phyloP scores from a whole-genome alignment of 2,329 filamentous ascomycete species.

The Huntiella decipiens region DNA sequence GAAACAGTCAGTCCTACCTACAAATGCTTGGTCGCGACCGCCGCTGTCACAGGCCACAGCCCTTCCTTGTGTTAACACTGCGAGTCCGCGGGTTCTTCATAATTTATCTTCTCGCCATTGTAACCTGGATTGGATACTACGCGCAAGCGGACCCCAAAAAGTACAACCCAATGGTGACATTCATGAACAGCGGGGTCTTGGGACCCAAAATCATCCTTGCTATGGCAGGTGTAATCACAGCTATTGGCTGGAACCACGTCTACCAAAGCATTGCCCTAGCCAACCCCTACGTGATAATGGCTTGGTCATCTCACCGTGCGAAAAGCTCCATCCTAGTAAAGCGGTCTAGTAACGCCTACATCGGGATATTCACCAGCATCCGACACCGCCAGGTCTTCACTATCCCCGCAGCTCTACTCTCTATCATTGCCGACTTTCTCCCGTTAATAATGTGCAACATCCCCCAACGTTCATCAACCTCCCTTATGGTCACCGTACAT shows the following conservation, averaged over 20 bases:
- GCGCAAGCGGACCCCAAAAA: not conserved
- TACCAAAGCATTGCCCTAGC: constrained; percentile 12
- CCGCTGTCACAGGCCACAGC: constrained; percentile 1
- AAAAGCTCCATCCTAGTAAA: constrained; percentile 5
- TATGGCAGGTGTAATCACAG: constrained; percentile 4
- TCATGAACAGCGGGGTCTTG: constrained; percentile 8
- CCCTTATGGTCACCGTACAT: constrained; percentile 1
- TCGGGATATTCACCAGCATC: constrained; percentile 6
- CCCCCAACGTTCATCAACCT: constrained; percentile 2
- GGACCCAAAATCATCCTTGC: constrained; percentile 8
- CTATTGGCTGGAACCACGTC: constrained; percentile 5
- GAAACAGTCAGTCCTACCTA: too few species aligned
- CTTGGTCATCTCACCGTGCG: constrained; percentile 6
- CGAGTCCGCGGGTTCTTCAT: constrained; percentile 2
- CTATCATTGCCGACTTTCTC: constrained; percentile 6
- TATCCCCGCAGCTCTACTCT: not conserved
- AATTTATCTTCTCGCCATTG: constrained; percentile 1
- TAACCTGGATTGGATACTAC: constrained; percentile 7
- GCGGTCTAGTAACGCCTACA: constrained; percentile 8
- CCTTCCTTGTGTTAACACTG: constrained; percentile 1
- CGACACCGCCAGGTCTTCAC: constrained; percentile 2
- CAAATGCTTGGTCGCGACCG: too few species aligned
- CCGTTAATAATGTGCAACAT: constrained; percentile 10
- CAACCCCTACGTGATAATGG: constrained; percentile 14
- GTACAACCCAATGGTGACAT: not conserved